phyloP scores from a whole-genome alignment of 768 basidiomycete genomes.

The Trametes cubensis region DNA sequence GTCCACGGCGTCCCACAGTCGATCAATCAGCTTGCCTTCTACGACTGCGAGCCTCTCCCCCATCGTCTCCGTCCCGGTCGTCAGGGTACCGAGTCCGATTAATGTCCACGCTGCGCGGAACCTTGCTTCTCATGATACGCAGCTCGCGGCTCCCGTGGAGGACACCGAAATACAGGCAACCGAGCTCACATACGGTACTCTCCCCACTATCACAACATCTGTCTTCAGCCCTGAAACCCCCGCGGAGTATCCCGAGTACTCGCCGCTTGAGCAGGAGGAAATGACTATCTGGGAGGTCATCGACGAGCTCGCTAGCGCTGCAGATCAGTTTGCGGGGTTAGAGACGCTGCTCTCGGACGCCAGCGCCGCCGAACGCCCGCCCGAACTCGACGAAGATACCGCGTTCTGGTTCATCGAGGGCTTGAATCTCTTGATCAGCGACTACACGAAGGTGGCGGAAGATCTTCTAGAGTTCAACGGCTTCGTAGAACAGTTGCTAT shows the following conservation, averaged over 20 bases:
- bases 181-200: not conserved
- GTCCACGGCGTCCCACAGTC: slow-evolving; percentile 15
- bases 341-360: slow-evolving; percentile 8
- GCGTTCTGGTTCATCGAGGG: slow-evolving; percentile 23
- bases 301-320: slow-evolving; percentile 20
- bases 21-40: slow-evolving; percentile 17
- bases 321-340: slow-evolving; percentile 11
- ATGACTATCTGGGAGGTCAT: slow-evolving; percentile 21
- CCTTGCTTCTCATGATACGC: slow-evolving; percentile 6
- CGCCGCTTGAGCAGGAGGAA: slow-evolving; percentile 23
- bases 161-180: not conserved
- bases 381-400: slow-evolving; percentile 20
- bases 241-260: slow-evolving; percentile 19
- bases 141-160: not conserved
- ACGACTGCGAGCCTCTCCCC: slow-evolving; percentile 15
- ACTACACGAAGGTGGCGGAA: slow-evolving; percentile 19
- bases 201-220: slow-evolving; percentile 15
- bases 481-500: slow-evolving; percentile 15
- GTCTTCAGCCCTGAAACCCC: slow-evolving; percentile 10
- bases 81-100: slow-evolving; percentile 12
- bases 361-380: not conserved
- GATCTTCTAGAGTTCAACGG: slow-evolving; percentile 21
- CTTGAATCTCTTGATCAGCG: slow-evolving; percentile 18
- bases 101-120: not conserved
- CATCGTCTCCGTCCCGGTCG: slow-evolving; percentile 12